These are phyloP conservation scores for Hygrophoropsis aurantiaca DNA, from an alignment of 768 basidiomycete species.

Conservation along the genomic window DNA sequence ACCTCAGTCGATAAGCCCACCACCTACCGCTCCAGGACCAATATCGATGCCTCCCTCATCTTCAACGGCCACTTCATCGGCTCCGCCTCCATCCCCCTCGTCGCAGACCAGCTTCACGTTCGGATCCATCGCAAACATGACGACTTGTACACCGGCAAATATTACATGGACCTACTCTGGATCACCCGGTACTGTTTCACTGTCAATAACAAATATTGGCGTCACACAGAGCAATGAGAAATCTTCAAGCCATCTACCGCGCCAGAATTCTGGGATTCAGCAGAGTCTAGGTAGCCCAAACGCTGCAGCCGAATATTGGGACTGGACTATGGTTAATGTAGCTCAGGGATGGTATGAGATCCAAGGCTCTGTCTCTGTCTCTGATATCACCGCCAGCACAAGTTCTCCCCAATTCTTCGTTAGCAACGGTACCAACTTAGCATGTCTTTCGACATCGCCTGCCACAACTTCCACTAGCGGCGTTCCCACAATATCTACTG, in stretches of 20 bases:
- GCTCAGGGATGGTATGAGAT: conserved; percentile 49
- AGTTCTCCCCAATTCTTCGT: conserved; percentile 36
- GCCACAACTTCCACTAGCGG: conserved; percentile 11
- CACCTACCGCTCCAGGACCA: conserved; percentile 7
- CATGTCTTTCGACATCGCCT: conserved; percentile 27
- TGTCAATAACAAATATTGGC: conserved; percentile 42
- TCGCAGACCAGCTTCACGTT: conserved; percentile 19
- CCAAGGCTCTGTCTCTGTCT: conserved; percentile 15
- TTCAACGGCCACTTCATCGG: conserved; percentile 4
- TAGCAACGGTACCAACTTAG: conserved; percentile 33
- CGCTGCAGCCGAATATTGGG: conserved; percentile 27
- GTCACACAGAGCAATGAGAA: conserved; percentile 21
- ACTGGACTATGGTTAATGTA: conserved; percentile 48
- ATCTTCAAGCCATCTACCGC: too few species aligned
- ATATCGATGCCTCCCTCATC: conserved; percentile 7
- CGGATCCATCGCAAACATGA: conserved; percentile 27
- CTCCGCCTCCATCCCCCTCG: conserved; percentile 5
- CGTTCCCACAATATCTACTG: conserved; percentile 5
- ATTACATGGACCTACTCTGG: conserved; percentile 44
- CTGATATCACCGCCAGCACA: conserved; percentile 1
- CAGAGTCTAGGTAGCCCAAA: conserved; percentile 25
- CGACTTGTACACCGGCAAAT: conserved; percentile 30
- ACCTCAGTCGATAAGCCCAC: neutral
- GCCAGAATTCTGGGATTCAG: conserved; percentile 11
- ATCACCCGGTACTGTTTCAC: conserved; percentile 21